phyloP scores from a whole-genome alignment of 2,329 filamentous ascomycete genomes.

The Niveomyces coronatus region DNA sequence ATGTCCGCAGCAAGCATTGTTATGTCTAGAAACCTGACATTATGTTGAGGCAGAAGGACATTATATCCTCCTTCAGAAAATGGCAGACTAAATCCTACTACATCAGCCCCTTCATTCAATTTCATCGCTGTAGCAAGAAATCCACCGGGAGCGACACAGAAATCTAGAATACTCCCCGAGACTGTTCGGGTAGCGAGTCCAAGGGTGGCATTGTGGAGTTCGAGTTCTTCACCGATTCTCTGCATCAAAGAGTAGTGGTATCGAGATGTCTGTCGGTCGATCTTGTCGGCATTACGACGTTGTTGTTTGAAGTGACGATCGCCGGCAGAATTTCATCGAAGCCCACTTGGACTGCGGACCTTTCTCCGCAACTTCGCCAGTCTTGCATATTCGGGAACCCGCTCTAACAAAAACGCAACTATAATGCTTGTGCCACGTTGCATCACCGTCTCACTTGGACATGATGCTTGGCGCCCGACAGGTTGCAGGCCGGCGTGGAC shows the following conservation, averaged over 20 bases:
- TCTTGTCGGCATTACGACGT: slow-evolving; percentile 26
- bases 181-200: slow-evolving; percentile 8
- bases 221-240: slow-evolving; percentile 30
- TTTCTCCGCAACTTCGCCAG: too few relatives aligned
- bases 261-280: slow-evolving; percentile 11
- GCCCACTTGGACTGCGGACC: too few relatives aligned
- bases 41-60: slow-evolving; percentile 17
- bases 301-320: slow-evolving; percentile 33
- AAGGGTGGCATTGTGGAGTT: slow-evolving; percentile 24
- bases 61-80: slow-evolving; percentile 28
- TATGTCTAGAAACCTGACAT: slow-evolving; percentile 30
- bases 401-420: too few relatives aligned
- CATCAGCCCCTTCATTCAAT: slow-evolving; percentile 22
- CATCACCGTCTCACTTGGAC: too few relatives aligned
- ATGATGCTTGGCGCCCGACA: too few relatives aligned
- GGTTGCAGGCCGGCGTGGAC: too few relatives aligned
- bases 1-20: slow-evolving; percentile 41
- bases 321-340: slow-evolving; percentile 29
- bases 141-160: slow-evolving; percentile 46
- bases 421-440: too few relatives aligned
- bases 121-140: slow-evolving; percentile 31
- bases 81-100: slow-evolving; percentile 32
- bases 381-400: too few relatives aligned
- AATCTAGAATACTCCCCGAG: slow-evolving; percentile 32
- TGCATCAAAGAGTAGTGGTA: slow-evolving; percentile 34